Evolutionary conservation across 441 rosid species (phyloP).

Genomic region (Gossypium davidsonii): DNA sequence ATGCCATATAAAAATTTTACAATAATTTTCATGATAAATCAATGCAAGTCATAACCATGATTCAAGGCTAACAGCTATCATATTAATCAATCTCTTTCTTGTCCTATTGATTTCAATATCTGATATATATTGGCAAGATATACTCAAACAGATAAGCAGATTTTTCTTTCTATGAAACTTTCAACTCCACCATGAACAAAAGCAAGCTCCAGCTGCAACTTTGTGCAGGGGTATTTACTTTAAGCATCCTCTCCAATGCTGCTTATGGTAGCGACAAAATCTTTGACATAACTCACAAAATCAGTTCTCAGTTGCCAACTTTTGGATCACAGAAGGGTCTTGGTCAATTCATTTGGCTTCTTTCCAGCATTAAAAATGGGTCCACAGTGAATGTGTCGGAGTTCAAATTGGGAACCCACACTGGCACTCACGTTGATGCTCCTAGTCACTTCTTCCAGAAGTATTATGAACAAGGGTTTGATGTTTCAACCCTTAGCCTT

Average conservation of each 20-base stretch:
- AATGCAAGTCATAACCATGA: background rate
- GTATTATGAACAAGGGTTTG: constrained; percentile 53
- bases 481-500: constrained; percentile 50
- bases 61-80: background rate
- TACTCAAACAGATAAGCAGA: no score
- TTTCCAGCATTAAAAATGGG: constrained; percentile 49
- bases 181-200: background rate
- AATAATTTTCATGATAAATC: background rate
- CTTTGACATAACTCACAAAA: constrained; percentile 42
- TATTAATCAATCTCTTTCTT: background rate
- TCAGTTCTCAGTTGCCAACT: constrained; percentile 27
- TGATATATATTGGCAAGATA: background rate
- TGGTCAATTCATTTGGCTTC: constrained; percentile 44
- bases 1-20: background rate
- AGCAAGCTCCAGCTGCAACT: background rate
- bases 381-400: constrained; percentile 33
- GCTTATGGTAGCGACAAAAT: constrained; percentile 33
- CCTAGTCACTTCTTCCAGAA: constrained; percentile 51
- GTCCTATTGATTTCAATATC: background rate
- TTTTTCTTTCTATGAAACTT: background rate
- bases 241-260: background rate
- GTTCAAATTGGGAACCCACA: constrained; percentile 42
- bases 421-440: constrained; percentile 60
- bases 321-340: constrained; percentile 32
- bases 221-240: background rate